Conservation (phyloP, 495 filamentous ascomycete species). For the Lentithecium fluviatile region DNA sequence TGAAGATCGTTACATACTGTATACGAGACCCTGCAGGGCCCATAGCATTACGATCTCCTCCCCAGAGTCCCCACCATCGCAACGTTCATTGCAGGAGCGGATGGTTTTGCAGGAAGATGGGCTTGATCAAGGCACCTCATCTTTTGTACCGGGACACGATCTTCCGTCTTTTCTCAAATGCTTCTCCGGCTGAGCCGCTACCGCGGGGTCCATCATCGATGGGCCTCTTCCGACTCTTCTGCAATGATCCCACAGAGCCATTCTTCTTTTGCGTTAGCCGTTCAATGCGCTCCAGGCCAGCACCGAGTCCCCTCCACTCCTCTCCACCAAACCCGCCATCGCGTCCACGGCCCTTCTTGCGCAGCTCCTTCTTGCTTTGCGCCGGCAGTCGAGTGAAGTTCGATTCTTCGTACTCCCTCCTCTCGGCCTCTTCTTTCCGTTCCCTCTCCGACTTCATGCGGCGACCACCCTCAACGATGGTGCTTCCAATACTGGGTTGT, state of each 20-base stretch:
- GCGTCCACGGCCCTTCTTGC: constrained; percentile 53
- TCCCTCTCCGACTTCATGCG: constrained; percentile 69
- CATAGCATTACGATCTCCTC: not conserved
- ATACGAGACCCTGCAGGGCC: not conserved
- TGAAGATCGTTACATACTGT: not conserved
- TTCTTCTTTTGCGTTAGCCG: constrained; percentile 63
- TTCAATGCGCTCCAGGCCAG: constrained; percentile 75
- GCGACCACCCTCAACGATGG: constrained; percentile 69
- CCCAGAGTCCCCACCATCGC: too few species aligned
- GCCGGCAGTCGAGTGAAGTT: constrained; percentile 83
- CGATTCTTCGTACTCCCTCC: constrained; percentile 75
- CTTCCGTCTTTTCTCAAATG: constrained; percentile 73
- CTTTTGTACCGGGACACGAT: constrained; percentile 26
- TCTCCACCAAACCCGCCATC: constrained; percentile 73
- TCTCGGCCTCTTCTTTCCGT: constrained; percentile 67
- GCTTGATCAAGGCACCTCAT: not conserved
- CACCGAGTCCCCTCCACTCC: constrained; percentile 75
- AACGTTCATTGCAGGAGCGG: not conserved
- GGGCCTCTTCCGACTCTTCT: constrained; percentile 77
- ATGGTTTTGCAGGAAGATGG: not conserved
- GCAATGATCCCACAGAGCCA: constrained; percentile 60
- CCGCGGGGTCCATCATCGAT: constrained; percentile 59
- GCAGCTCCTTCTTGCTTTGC: constrained; percentile 72
- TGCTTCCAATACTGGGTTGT: constrained; percentile 80
- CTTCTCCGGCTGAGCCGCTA: constrained; percentile 61